Evolutionary conservation across 2,329 filamentous ascomycete species (phyloP).

Genomic region (Torrubiellomyces zombiae): DNA sequence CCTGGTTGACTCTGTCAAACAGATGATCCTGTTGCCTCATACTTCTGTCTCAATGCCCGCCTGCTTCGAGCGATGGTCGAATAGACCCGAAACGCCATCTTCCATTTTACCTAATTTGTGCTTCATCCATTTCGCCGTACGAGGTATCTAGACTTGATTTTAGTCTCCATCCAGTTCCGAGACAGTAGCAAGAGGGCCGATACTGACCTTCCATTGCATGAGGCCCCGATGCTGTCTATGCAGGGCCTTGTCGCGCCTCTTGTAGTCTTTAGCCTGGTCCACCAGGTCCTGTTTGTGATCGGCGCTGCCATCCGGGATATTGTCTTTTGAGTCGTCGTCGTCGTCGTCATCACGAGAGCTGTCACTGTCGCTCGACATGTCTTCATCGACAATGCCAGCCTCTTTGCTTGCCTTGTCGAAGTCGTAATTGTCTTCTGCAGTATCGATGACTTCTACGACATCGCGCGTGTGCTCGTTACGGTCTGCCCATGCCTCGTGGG

Average conservation of each 20-base stretch:
- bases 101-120: constrained; percentile 39
- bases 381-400: constrained; percentile 17
- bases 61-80: constrained; percentile 42
- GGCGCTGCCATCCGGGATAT: constrained; percentile 19
- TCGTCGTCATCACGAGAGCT: constrained; percentile 14
- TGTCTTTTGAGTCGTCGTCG: constrained; percentile 20
- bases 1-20: too few relatives aligned
- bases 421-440: constrained; percentile 17
- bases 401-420: constrained; percentile 16
- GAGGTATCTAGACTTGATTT: constrained; percentile 16
- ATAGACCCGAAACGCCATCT: constrained; percentile 37
- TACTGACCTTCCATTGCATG: constrained; percentile 50
- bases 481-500: constrained; percentile 19
- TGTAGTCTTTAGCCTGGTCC: constrained; percentile 42
- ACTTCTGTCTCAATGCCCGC: constrained; percentile 53
- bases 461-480: constrained; percentile 17
- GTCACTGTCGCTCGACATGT: constrained; percentile 13
- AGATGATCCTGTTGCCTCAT: constrained; percentile 17
- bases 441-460: constrained; percentile 30
- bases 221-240: constrained; percentile 50
- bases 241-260: constrained; percentile 38
- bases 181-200: not conserved
- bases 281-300: constrained; percentile 26
- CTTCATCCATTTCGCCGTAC: constrained; percentile 32
- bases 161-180: not conserved